These are phyloP conservation scores for Pythium utonaiense DNA, from an alignment of 352 stramenopile genomes.

Conservation along the genomic window DNA sequence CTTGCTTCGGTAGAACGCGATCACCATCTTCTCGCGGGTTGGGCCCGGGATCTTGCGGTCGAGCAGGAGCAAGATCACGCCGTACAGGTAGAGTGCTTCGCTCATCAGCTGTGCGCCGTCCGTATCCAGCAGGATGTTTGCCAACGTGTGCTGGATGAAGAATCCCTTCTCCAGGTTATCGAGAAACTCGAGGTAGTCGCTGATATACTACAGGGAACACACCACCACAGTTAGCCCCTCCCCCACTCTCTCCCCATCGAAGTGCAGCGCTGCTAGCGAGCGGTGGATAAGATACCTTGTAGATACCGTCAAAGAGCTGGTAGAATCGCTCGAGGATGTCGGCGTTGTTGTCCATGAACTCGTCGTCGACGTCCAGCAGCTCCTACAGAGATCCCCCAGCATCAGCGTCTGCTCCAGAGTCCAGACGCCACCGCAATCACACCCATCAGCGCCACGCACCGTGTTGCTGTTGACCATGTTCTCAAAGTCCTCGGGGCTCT, in stretches of 20 bases:
- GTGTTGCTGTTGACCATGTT: slow-evolving; percentile 90
- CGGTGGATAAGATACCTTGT: slow-evolving; percentile 21
- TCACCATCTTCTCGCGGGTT: slow-evolving; percentile 91
- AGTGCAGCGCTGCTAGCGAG: neutral
- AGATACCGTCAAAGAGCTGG: slow-evolving; percentile 71
- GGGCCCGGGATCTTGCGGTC: slow-evolving; percentile 88
- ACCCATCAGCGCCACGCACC: slow-evolving; percentile 30
- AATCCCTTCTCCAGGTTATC: slow-evolving; percentile 91
- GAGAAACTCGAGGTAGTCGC: slow-evolving; percentile 90
- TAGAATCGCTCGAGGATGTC: slow-evolving; percentile 75
- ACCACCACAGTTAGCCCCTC: neutral
- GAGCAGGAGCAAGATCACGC: slow-evolving; percentile 92
- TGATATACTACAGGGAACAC: slow-evolving; percentile 75
- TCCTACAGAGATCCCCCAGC: no score
- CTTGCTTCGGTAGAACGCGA: slow-evolving; percentile 85
- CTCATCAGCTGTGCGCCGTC: slow-evolving; percentile 93
- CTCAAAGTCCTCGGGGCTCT: slow-evolving; percentile 94
- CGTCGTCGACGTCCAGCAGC: slow-evolving; percentile 70
- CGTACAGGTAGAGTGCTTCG: slow-evolving; percentile 94
- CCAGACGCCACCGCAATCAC: no score
- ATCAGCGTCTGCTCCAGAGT: no score
- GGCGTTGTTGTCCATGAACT: slow-evolving; percentile 76
- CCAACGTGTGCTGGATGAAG: slow-evolving; percentile 95
- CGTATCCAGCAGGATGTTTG: slow-evolving; percentile 92
- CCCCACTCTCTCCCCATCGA: no score